These are phyloP conservation scores for Cadophora sp. DNA, from an alignment of 2,329 filamentous ascomycete species.

Conservation along the genomic window DNA sequence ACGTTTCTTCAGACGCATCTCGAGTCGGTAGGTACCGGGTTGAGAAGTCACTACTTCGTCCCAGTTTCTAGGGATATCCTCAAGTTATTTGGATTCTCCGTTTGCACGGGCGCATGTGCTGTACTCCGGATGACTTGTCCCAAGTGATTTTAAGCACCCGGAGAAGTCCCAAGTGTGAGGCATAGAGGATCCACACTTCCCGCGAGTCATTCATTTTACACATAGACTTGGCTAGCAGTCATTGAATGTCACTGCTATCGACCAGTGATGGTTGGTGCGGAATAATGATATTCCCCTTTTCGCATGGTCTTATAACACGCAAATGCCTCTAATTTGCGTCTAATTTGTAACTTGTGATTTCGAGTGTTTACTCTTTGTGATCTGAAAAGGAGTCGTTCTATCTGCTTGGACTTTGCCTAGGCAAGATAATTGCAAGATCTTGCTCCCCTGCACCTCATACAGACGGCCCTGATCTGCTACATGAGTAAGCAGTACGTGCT, in stretches of 20 bases:
- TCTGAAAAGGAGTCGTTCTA: too few relatives aligned
- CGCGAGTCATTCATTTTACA: not conserved
- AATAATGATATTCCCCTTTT: not conserved
- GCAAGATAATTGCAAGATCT: not conserved
- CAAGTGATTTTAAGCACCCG: not conserved
- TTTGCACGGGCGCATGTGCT: not conserved
- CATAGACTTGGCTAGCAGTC: not conserved
- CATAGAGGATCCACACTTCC: not conserved
- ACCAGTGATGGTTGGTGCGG: not conserved
- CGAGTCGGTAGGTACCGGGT: not conserved
- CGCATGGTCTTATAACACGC: too few relatives aligned
- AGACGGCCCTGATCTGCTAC: not conserved
- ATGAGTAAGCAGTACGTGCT: not conserved
- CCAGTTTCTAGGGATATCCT: not conserved
- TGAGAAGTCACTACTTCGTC: not conserved
- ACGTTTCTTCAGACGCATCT: too few relatives aligned
- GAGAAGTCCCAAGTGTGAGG: not conserved
- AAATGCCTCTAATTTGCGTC: not conserved
- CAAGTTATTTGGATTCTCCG: not conserved
- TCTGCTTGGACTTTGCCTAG: not conserved
- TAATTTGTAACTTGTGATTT: not conserved
- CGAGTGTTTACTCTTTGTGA: not conserved
- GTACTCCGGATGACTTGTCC: slow-evolving; percentile 7
- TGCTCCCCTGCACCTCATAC: not conserved
- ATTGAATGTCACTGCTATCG: not conserved